Evolutionary conservation across 208 protist genomes (phyloP), one percentile per base, ranked within the genome.

Genomic region (Herpetomonas samuelpessoai): DNA sequence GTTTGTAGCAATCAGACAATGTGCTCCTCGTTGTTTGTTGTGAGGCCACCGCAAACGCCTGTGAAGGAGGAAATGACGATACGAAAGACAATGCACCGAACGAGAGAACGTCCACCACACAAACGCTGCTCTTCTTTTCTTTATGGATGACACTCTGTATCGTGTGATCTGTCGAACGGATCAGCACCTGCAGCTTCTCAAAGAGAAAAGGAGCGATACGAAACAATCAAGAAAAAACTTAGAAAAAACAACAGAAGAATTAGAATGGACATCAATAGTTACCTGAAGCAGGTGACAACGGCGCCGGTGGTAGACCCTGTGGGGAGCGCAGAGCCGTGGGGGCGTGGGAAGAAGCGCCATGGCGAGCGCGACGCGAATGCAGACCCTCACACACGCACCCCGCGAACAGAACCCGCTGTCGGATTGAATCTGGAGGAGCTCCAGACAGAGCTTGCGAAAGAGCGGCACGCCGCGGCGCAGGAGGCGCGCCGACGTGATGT

Each of bases 191-290:
- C 29, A 22, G 19, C 41, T 39, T 48, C 29, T 46, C 26, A 28
- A 27, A 21, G 48, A 59, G 35, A 30, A n/a, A 59, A 59, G 31
- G 1, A 60, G 26, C 22, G 1, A 56, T 22, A 25, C 29, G 54
- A 6, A 53, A 9, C 9, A 53, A 53, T 39, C 1, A 35, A 59
- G 47, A 38, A 61, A 50, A 47, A 48, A 18, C 4, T 16, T 48
- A 26, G n/a, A 3, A 47, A 58, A 3, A 45, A 7, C 27, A 44
- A 35, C 2, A 22, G 28, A 60, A 18, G 6, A 9, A 21, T 14
- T 19, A 39, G 35, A 41, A 75, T 77, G 68, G 83, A 90, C 49
- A 48, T 90, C 18, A 90, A 90, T 63, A 53, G 75, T 22, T 57
- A 74, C 51, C 62, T 90, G 16, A 56, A 74, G 14, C 65, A 68